A percentile compares a stretch with the other conserved stretches of the same genome.
Conservation (phyloP, 768 basidiomycete species). For the Tulasnella sp. region DNA sequence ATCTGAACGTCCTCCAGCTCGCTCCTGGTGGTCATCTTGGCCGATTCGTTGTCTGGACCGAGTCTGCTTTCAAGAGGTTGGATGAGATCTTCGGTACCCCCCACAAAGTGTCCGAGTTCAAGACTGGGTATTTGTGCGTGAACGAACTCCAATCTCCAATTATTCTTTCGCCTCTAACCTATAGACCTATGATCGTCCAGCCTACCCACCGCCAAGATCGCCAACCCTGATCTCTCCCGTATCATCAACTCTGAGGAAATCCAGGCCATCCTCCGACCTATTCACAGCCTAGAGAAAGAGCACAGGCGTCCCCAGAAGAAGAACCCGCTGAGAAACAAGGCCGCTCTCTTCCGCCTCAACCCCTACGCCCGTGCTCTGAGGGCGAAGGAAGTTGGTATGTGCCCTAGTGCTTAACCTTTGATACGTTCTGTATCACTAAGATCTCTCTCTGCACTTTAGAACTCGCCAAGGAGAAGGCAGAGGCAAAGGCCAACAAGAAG, state of each 20-base stretch:
- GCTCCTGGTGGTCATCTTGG: conserved; percentile 99
- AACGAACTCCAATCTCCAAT: not conserved
- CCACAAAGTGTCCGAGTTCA: conserved; percentile 72
- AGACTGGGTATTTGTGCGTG: conserved; percentile 79
- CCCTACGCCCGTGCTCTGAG: conserved; percentile 94
- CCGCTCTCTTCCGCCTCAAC: conserved; percentile 91
- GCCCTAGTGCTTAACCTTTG: not conserved
- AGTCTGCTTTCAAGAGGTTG: conserved; percentile 81
- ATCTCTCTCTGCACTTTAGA: not conserved
- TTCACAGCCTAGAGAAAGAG: conserved; percentile 78
- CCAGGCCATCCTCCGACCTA: conserved; percentile 89
- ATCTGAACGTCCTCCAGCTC: conserved; percentile 95
- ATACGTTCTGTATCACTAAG: not conserved
- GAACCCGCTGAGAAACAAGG: conserved; percentile 94
- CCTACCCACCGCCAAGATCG: conserved; percentile 91
- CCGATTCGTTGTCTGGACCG: conserved; percentile 99
- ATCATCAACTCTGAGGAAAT: conserved; percentile 98
- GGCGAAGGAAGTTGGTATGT: conserved; percentile 78
- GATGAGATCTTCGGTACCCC: conserved; percentile 95
- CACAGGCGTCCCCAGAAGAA: conserved; percentile 91
- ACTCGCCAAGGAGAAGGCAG: conserved; percentile 58
- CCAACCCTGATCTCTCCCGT: conserved; percentile 93
- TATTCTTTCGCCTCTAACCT: too few species aligned
- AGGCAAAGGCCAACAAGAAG: conserved; percentile 42
- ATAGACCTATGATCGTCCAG: conserved; percentile 37